A percentile compares a stretch with the other conserved stretches of the same genome.
These are phyloP conservation scores for Fraxinus xanthoxyloides DNA, from an alignment of 305 asterid species.

Conservation along the genomic window DNA sequence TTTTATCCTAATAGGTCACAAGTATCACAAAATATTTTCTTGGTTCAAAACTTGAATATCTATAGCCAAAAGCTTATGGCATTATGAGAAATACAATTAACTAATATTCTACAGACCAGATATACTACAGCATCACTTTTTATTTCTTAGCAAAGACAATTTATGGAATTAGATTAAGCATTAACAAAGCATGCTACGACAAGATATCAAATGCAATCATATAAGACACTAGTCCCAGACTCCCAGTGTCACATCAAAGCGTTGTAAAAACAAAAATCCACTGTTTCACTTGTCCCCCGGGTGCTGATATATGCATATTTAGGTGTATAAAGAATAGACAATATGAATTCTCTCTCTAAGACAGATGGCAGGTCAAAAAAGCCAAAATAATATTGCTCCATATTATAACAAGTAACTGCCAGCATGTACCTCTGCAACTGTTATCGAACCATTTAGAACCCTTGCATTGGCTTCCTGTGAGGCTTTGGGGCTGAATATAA, in stretches of 20 bases:
- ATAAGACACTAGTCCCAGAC: not conserved
- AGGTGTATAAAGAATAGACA: not conserved
- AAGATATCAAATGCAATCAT: not conserved
- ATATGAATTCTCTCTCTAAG: conserved; percentile 12
- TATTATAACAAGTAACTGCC: conserved; percentile 19
- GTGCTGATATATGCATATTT: not conserved
- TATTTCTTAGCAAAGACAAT: not conserved
- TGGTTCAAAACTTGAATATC: not conserved
- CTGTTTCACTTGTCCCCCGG: not conserved
- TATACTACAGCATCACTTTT: not conserved
- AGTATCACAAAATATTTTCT: not conserved
- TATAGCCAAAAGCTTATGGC: not conserved
- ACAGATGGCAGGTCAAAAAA: not conserved
- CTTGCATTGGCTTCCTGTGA: conserved; percentile 44
- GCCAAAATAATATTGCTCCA: conserved; percentile 1
- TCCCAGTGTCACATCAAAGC: not conserved
- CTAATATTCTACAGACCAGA: not conserved
- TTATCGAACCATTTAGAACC: conserved; percentile 24
- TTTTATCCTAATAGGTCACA: not conserved
- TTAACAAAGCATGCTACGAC: not conserved
- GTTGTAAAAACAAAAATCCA: not conserved
- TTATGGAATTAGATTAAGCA: conserved; percentile 4
- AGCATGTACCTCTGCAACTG: conserved; percentile 30
- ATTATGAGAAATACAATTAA: not conserved
- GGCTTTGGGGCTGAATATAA: conserved; percentile 64